Evolutionary conservation across 148 eudicot species (phyloP).

Genomic region (Amaranthus cruentus): DNA sequence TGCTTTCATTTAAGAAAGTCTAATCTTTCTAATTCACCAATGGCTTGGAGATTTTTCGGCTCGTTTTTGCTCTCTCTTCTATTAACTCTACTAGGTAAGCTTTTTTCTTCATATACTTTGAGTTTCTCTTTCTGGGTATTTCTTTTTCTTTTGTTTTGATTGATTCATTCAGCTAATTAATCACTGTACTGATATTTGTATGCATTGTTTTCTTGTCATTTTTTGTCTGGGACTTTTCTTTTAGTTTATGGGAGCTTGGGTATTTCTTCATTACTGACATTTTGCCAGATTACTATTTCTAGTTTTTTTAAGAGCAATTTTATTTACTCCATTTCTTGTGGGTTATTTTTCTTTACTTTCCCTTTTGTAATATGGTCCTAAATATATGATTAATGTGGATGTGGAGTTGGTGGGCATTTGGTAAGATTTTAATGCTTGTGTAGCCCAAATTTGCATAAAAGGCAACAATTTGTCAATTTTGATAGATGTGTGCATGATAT

Average conservation of each 20-base stretch:
- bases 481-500: slow-evolving; percentile 5
- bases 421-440: slow-evolving; percentile 3
- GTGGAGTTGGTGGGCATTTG: slow-evolving; percentile 17
- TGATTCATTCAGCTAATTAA: slow-evolving; percentile 1
- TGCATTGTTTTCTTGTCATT: not conserved
- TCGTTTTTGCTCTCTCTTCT: slow-evolving; percentile 41
- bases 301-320: not conserved
- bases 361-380: not conserved
- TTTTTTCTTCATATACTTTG: not conserved
- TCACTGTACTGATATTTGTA: not conserved
- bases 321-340: not conserved
- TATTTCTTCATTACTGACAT: not conserved
- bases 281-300: not conserved
- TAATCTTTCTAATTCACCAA: not conserved
- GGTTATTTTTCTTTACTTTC: not conserved
- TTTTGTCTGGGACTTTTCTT: not conserved
- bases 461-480: not conserved
- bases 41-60: slow-evolving; percentile 35
- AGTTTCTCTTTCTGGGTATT: not conserved
- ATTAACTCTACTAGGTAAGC: slow-evolving; percentile 25
- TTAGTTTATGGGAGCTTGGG: not conserved
- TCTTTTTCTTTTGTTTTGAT: not conserved
- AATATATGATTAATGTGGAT: not conserved
- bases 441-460: not conserved
- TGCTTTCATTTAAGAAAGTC: not conserved